Evolutionary conservation across 2,329 filamentous ascomycete genomes (phyloP), one percentile per base, ranked within the genome.

Genomic region (Fonsecaea monophora): DNA sequence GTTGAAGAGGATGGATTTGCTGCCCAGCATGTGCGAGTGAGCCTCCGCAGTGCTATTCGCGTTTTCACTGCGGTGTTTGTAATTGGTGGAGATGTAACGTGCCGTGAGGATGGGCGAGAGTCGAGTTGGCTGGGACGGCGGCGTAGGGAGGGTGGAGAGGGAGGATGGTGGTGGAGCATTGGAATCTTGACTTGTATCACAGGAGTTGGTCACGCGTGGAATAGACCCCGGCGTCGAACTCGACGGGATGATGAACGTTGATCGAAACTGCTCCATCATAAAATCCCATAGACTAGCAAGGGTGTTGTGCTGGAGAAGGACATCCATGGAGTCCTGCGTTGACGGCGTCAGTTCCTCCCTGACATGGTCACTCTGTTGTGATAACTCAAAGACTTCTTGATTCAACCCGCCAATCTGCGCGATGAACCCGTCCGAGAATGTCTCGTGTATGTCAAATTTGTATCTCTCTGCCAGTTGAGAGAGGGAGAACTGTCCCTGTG

Each of bases 341-440:
- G 70, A 70, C 21, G 74, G 69, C 10, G 70, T 68, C 9, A 65
- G 45, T 72, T 70, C 62, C 30, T 60, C n/a, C 7, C 54, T 50
- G 18, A 57, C 25, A 12, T 64, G 50, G 37, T 57, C 59, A 10
- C 53, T 59, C 18, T 78, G 77, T 34, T 77, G 76, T 3, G 74
- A 70, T 65, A 65, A 73, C 42, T 89, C 86, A 66, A 85, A 83
- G 65, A 90, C 89, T 21, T 90, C 86, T 55, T 90, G 86, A 64
- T 92, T 89, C 1, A 96, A 77, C 18, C 81, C 83, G 10, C 86
- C 88, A 15, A 96, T 86, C 76, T 95, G 89, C 0, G 88, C 87
- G 56, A 96, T 86, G 74, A 98, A 96, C 0, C 82, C 80, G 73
- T 96, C 90, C 0, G 92, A 93, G 75, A 98, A 96, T 0, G 83